Percentiles rank a stretch among this genome's conserved stretches.
These are phyloP conservation scores for Athelia psychrophila DNA, from an alignment of 1,284 basidiomycete species.

Conservation along the genomic window DNA sequence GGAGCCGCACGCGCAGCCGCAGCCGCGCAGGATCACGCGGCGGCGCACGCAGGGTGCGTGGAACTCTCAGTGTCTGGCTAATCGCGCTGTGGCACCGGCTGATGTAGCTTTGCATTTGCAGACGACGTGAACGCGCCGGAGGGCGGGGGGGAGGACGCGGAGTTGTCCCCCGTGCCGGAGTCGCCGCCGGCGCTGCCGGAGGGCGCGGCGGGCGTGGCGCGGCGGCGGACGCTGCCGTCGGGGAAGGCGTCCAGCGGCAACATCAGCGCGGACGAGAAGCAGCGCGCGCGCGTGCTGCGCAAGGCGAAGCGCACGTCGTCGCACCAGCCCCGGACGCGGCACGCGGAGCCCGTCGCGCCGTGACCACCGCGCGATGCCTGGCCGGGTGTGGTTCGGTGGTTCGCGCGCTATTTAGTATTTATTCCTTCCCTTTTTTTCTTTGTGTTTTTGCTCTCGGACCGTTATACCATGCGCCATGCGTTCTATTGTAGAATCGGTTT, in stretches of 20 bases:
- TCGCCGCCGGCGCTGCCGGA: slow-evolving; percentile 25
- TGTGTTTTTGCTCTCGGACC: background rate
- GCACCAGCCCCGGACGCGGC: slow-evolving; percentile 28
- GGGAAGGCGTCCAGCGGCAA: slow-evolving; percentile 11
- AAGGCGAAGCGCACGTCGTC: slow-evolving; percentile 49
- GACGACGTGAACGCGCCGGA: slow-evolving; percentile 5
- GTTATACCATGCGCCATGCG: background rate
- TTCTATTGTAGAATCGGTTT: background rate
- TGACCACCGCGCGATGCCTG: slow-evolving; percentile 1
- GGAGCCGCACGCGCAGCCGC: no score
- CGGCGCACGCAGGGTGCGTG: slow-evolving; percentile 40
- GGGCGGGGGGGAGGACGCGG: slow-evolving; percentile 20
- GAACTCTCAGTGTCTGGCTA: slow-evolving; percentile 45
- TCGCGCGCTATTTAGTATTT: slow-evolving; percentile 5
- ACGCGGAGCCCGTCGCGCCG: slow-evolving; percentile 1
- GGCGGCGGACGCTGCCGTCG: slow-evolving; percentile 63
- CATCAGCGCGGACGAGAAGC: slow-evolving; percentile 32
- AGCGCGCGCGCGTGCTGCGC: slow-evolving; percentile 38
- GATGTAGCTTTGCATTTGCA: no score
- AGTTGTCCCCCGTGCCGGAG: slow-evolving; percentile 42
- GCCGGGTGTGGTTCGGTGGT: background rate
- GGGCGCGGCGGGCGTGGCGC: slow-evolving; percentile 39
- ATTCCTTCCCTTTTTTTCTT: background rate
- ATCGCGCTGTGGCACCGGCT: slow-evolving; percentile 3
- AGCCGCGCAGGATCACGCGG: slow-evolving; percentile 40